Conservation (phyloP, 768 basidiomycete genomes). For the Russula vinacea region DNA sequence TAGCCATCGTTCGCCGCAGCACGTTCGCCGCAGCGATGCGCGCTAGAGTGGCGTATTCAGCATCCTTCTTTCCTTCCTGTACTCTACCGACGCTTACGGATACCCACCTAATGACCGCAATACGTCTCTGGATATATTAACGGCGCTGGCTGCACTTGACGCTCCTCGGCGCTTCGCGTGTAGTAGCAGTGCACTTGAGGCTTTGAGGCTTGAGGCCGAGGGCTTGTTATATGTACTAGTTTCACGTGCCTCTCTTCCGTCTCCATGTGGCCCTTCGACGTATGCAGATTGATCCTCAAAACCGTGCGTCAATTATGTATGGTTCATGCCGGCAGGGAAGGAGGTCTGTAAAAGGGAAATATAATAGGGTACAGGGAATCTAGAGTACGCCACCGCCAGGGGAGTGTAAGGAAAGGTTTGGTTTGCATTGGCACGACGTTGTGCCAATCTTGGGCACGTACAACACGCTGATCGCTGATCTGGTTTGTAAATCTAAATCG, state of each 20-base stretch:
- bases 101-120: background rate
- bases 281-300: background rate
- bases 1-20: background rate
- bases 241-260: background rate
- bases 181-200: background rate
- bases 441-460: background rate
- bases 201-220: background rate
- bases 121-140: background rate
- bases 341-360: background rate
- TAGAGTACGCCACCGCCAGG: background rate
- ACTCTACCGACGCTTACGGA: background rate
- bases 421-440: background rate
- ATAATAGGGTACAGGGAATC: background rate
- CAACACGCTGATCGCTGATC: constrained; percentile 5
- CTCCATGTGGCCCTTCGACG: background rate
- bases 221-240: background rate
- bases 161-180: background rate
- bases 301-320: background rate
- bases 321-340: background rate
- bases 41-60: background rate
- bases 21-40: background rate
- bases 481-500: background rate
- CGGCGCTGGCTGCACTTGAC: background rate
- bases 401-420: background rate
- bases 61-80: background rate